Evolutionary conservation across 768 basidiomycete species (phyloP).

Genomic region (Rubroboletus satanas): DNA sequence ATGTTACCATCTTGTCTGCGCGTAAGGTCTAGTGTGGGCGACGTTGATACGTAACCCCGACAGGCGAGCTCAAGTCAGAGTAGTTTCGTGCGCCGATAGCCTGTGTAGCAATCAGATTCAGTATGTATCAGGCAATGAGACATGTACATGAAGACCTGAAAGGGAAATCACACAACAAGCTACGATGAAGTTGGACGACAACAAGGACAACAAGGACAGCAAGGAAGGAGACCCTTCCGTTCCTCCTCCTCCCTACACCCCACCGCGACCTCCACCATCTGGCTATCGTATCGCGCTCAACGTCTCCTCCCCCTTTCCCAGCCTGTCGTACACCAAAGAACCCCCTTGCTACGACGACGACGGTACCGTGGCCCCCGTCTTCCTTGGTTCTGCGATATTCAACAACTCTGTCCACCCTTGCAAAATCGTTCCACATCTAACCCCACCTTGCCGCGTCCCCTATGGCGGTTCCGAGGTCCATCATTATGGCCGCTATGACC

Average conservation of each 20-base stretch:
- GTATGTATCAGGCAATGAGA: neutral
- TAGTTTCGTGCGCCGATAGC: no score
- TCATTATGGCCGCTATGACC: constrained; percentile 67
- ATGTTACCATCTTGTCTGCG: neutral
- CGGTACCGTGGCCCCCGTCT: constrained; percentile 51
- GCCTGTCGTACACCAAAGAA: constrained; percentile 37
- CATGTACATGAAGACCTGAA: neutral
- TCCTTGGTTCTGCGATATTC: constrained; percentile 70
- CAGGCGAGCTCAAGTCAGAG: neutral
- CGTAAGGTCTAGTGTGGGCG: neutral
- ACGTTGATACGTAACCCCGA: constrained; percentile 3
- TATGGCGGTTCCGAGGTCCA: constrained; percentile 58
- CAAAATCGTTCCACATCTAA: constrained; percentile 67
- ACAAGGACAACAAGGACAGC: constrained; percentile 9
- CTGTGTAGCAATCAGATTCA: neutral
- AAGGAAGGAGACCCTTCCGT: neutral
- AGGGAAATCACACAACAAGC: neutral
- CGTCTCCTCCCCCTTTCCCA: constrained; percentile 38
- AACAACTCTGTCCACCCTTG: constrained; percentile 71
- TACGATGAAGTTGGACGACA: constrained; percentile 11
- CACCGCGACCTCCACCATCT: constrained; percentile 46
- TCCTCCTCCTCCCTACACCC: constrained; percentile 19
- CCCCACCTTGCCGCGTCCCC: constrained; percentile 50
- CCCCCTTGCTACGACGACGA: constrained; percentile 58
- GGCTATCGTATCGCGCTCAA: constrained; percentile 62